These are phyloP conservation scores for Leishmania braziliensis DNA, from an alignment of 208 protist species.

Conservation along the genomic window DNA sequence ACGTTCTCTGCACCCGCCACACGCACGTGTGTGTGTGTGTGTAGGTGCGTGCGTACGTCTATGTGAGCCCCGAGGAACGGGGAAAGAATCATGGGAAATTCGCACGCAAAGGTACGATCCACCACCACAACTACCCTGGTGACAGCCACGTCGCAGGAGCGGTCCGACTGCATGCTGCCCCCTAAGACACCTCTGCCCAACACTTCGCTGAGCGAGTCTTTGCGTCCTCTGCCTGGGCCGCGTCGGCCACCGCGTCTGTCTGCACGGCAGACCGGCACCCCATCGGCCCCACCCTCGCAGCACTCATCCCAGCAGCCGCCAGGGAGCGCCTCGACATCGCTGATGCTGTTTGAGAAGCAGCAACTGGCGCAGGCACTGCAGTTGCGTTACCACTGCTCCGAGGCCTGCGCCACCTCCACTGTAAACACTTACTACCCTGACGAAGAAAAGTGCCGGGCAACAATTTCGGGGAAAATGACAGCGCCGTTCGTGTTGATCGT, in stretches of 20 bases:
- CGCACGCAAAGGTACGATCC: neutral
- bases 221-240: neutral
- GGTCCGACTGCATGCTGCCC: too few species aligned
- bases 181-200: neutral
- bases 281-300: neutral
- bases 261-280: neutral
- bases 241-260: neutral
- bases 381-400: conserved; percentile 30
- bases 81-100: neutral
- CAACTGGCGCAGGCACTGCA: conserved; percentile 6
- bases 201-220: neutral
- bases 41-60: neutral
- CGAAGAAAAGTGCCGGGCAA: conserved; percentile 15
- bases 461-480: conserved; percentile 37
- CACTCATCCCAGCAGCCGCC: neutral
- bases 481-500: conserved; percentile 49
- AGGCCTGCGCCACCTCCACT: conserved; percentile 28
- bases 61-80: neutral
- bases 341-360: neutral
- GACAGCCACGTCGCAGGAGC: neutral
- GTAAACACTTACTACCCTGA: conserved; percentile 36
- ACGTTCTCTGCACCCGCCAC: too few species aligned
- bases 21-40: neutral
- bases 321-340: neutral
- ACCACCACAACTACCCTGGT: too few species aligned